A percentile compares a stretch with the other conserved stretches of the same genome.
These are phyloP conservation scores for Leishmania braziliensis DNA, from an alignment of 208 protist genomes.

Conservation along the genomic window DNA sequence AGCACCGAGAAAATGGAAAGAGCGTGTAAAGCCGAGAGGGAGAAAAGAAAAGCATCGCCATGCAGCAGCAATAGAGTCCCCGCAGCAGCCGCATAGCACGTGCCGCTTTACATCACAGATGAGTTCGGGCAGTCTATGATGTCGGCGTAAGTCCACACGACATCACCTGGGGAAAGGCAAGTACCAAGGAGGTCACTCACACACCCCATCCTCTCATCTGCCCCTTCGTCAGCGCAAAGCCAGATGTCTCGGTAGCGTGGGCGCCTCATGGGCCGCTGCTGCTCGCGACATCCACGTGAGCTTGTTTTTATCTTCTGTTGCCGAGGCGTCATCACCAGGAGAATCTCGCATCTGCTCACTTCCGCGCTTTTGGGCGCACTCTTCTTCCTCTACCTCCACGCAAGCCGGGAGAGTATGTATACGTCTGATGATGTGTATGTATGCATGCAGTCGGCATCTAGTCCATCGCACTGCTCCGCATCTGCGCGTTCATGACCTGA, in stretches of 20 bases:
- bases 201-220: not conserved
- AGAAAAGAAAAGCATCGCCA: not conserved
- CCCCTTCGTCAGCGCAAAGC: not conserved
- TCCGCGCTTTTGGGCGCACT: not conserved
- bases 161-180: not conserved
- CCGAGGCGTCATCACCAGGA: not conserved
- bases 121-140: not conserved
- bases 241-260: not conserved
- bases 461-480: conserved; percentile 57
- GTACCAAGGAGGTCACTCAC: not conserved
- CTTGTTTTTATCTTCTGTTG: not conserved
- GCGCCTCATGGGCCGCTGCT: not conserved
- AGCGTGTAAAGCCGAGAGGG: not conserved
- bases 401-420: not conserved
- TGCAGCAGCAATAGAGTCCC: not conserved
- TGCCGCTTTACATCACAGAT: not conserved
- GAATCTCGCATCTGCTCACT: not conserved
- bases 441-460: conserved; percentile 2
- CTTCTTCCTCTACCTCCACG: not conserved
- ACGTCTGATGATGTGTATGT: not conserved
- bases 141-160: not conserved
- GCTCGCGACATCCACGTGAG: not conserved
- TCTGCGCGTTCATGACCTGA: conserved; percentile 67
- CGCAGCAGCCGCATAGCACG: not conserved
- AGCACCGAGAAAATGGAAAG: not conserved